A percentile compares a stretch with the other conserved stretches of the same genome.
Evolutionary conservation across 371 early-diverging fungal species (phyloP).

Genomic region (Actinomucor elegans): DNA sequence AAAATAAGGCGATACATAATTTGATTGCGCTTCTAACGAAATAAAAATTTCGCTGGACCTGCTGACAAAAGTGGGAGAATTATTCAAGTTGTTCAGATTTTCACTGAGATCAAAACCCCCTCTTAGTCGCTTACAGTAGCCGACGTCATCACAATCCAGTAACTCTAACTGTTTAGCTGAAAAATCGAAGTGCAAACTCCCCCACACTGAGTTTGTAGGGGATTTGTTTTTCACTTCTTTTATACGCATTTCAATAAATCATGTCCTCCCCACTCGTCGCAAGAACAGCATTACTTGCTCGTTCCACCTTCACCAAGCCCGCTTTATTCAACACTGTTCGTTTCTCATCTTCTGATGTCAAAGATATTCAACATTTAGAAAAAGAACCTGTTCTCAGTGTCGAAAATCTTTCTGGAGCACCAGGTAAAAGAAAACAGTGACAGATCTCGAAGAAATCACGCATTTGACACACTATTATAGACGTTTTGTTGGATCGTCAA

Average conservation of each 20-base stretch:
- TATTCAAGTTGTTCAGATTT: too few relatives aligned
- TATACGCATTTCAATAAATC: not conserved
- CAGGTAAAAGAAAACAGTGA: constrained; percentile 31
- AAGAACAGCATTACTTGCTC: constrained; percentile 24
- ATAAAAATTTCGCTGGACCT: too few relatives aligned
- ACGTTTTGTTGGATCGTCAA: constrained; percentile 61
- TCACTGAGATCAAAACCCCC: too few relatives aligned
- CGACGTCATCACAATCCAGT: too few relatives aligned
- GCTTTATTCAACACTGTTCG: constrained; percentile 20
- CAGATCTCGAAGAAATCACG: not conserved
- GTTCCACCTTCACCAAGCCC: constrained; percentile 24
- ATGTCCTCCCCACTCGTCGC: constrained; percentile 32
- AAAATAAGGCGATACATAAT: too few relatives aligned
- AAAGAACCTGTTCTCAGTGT: constrained; percentile 22
- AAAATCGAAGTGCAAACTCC: too few relatives aligned
- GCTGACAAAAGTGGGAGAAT: too few relatives aligned
- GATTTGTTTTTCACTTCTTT: too few relatives aligned
- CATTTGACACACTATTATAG: constrained; percentile 19
- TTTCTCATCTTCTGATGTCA: constrained; percentile 19
- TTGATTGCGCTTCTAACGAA: too few relatives aligned
- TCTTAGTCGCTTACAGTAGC: too few relatives aligned
- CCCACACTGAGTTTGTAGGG: too few relatives aligned
- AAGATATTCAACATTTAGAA: constrained; percentile 35
- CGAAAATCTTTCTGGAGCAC: constrained; percentile 49
- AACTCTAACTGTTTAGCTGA: too few relatives aligned